Conservation (phyloP, 768 basidiomycete species). For the Tephrocybe rancida region DNA sequence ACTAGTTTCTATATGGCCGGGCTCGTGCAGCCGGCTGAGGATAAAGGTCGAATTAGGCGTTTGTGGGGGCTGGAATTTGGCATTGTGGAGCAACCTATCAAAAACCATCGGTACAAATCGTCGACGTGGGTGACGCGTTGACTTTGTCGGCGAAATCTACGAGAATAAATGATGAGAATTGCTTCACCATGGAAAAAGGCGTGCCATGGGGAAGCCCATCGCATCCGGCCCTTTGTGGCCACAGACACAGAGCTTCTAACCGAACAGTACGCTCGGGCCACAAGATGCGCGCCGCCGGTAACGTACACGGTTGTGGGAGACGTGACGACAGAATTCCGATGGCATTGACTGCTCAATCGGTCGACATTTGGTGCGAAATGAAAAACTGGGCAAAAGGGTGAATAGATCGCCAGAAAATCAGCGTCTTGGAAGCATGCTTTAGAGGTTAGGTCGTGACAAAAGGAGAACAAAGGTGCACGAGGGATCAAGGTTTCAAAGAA, state of each 20-base stretch:
- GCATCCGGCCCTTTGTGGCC: background rate
- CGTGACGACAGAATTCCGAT: background rate
- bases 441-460: background rate
- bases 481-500: conserved; percentile 10
- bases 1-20: too few relatives aligned
- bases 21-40: too few relatives aligned
- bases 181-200: background rate
- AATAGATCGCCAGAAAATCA: too few relatives aligned
- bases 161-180: background rate
- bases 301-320: background rate
- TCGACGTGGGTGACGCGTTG: too few relatives aligned
- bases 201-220: background rate
- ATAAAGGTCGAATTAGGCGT: too few relatives aligned
- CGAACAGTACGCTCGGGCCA: background rate
- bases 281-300: conserved; percentile 10
- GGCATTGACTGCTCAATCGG: too few relatives aligned
- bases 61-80: too few relatives aligned
- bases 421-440: background rate
- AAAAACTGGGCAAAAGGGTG: too few relatives aligned
- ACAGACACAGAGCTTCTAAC: background rate
- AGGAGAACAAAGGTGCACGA: background rate
- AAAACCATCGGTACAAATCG: too few relatives aligned
- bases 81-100: background rate
- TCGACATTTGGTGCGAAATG: too few relatives aligned
- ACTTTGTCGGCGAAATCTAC: conserved; percentile 1